Base-by-base conservation (phyloP, 1,139 yeast genomes). In the Saccharomyces pastorianus region DNA sequence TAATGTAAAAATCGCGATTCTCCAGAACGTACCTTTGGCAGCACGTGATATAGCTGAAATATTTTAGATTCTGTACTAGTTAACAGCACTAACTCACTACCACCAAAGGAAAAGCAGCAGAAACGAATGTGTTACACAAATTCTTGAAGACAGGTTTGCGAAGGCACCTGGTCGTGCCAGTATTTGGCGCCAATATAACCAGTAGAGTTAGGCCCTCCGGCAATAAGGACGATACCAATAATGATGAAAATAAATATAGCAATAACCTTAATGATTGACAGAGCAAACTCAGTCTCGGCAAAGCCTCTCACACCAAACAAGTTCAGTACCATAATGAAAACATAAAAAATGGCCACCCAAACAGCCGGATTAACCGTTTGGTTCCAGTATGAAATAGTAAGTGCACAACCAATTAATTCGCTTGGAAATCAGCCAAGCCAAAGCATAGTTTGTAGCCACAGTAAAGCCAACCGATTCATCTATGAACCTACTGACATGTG, bases 381-480 rank as follows among this genome's bases (percentile, higher is more conserved):
- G 8, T 57, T 57, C 93, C 93, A 85, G 63, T 77, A 85, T 50
- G 79, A 72, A 52, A 85, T 84, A 7, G 88, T 83, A 59, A 85
- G 74, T 4, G 89, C 79, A 42, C 87, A 83, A 27, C 90, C 88
- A 55, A 84, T 89, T 60, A 85, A 76, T 68, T 85, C 91, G 59
- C 84, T 72, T 6, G 29, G 83, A 83, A 52, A 84, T 78, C 38
- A 84, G 74, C 90, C 90, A 84, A 69, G 83, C 84, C 57, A 85
- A 64, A 57, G 85, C 83, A 65, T 85, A 85, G 69, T 83, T 83
- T 80, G 84, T 82, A 42, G 87, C 88, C 74, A 79, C 80, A 46
- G 88, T 85, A 67, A 87, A 88, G 52, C 91, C 91, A 77, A 85
- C 80, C 11, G 88, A 78, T 6, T 85, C 82, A 61, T 83, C 86